A percentile compares a stretch with the other conserved stretches of the same genome.
These are phyloP conservation scores for Leccinellum albellum DNA, from an alignment of 768 basidiomycete species.

Conservation along the genomic window DNA sequence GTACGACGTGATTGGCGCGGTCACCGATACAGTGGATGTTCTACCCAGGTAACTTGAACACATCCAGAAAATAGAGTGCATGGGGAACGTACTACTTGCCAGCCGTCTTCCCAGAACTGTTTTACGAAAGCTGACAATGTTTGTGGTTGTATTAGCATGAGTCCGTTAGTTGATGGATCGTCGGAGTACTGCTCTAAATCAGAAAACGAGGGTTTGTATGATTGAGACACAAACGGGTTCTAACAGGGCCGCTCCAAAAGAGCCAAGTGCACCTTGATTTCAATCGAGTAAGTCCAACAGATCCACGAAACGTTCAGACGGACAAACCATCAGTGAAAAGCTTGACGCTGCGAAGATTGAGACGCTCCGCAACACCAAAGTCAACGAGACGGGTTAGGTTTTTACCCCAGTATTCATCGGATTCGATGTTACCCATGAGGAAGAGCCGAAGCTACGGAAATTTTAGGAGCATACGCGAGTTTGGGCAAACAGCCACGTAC, in stretches of 20 bases:
- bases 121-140: constrained; percentile 51
- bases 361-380: constrained; percentile 50
- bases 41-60: constrained; percentile 37
- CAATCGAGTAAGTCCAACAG: constrained; percentile 3
- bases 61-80: background rate
- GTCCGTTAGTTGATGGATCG: constrained; percentile 64
- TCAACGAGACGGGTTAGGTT: constrained; percentile 55
- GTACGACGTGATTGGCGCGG: constrained; percentile 75
- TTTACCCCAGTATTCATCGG: constrained; percentile 63
- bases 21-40: constrained; percentile 90
- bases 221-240: constrained; percentile 42
- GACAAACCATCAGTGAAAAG: constrained; percentile 68
- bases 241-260: constrained; percentile 86
- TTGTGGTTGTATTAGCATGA: constrained; percentile 59
- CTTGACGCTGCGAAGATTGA: constrained; percentile 67
- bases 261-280: constrained; percentile 74
- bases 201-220: background rate
- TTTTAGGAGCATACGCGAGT: background rate
- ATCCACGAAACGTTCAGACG: background rate
- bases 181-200: constrained; percentile 57
- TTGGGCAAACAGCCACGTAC: constrained; percentile 36
- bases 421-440: constrained; percentile 52
- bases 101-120: constrained; percentile 66
- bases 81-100: constrained; percentile 69
- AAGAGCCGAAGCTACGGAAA: constrained; percentile 53